These are phyloP conservation scores for Zymoseptoria pseudotritici DNA, from an alignment of 2,329 filamentous ascomycete species.

Conservation along the genomic window DNA sequence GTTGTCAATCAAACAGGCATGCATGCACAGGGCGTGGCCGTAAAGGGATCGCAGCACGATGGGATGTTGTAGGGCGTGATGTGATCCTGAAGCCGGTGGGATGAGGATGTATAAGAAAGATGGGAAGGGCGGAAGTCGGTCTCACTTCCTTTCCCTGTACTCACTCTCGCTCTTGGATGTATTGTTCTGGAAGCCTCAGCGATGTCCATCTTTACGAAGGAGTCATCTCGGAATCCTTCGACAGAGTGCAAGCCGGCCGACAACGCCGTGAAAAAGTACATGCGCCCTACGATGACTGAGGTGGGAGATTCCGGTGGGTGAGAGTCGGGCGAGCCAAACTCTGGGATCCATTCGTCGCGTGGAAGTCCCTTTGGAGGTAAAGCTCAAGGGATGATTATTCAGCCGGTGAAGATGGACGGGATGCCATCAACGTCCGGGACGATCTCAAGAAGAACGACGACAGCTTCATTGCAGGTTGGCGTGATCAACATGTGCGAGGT, in stretches of 20 bases:
- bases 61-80: slow-evolving; percentile 7
- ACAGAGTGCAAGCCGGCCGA: neutral
- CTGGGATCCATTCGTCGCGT: neutral
- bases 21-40: neutral
- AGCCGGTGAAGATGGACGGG: neutral
- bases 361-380: too few species aligned
- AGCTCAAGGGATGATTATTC: neutral
- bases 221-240: neutral
- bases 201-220: too few species aligned
- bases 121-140: neutral
- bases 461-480: too few species aligned
- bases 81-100: neutral
- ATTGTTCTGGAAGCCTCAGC: too few species aligned
- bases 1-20: neutral
- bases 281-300: neutral
- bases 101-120: slow-evolving; percentile 1
- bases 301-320: neutral
- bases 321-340: neutral
- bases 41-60: neutral
- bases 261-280: neutral
- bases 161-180: too few species aligned
- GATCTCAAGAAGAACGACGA: neutral
- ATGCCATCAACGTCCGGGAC: neutral
- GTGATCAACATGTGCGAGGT: neutral
- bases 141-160: too few species aligned